Conservation (phyloP, 2,329 filamentous ascomycete genomes). For the Ophiostoma himal-ulmi region DNA sequence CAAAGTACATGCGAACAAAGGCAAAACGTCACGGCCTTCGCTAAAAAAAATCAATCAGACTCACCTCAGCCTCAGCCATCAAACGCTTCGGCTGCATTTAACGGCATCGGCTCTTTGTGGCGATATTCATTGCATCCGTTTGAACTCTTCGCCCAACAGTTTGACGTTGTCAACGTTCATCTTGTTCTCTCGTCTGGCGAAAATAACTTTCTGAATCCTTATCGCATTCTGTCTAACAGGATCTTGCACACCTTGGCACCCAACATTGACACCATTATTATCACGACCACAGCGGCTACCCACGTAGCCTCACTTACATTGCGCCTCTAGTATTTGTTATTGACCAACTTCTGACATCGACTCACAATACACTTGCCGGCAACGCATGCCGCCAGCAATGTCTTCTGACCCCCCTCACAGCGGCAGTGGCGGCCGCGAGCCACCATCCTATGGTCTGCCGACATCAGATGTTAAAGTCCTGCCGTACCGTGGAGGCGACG, state of each 20-base stretch:
- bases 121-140: background rate
- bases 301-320: background rate
- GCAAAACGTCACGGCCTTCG: background rate
- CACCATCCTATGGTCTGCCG: background rate
- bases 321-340: background rate
- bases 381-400: background rate
- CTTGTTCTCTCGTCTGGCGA: background rate
- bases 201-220: background rate
- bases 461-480: slow-evolving; percentile 15
- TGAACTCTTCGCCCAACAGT: background rate
- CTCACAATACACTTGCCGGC: background rate
- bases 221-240: background rate
- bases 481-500: slow-evolving; percentile 14
- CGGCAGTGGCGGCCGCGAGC: slow-evolving; percentile 13
- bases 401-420: background rate
- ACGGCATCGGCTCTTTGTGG: background rate
- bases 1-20: slow-evolving; percentile 5
- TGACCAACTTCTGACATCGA: background rate
- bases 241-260: background rate
- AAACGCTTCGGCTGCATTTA: background rate
- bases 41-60: background rate
- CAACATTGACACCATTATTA: background rate
- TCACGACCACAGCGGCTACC: background rate
- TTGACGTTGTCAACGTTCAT: background rate
- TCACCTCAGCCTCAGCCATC: background rate